These are phyloP conservation scores for Lichenothelia convexa DNA, from an alignment of 495 filamentous ascomycete species.

Conservation along the genomic window DNA sequence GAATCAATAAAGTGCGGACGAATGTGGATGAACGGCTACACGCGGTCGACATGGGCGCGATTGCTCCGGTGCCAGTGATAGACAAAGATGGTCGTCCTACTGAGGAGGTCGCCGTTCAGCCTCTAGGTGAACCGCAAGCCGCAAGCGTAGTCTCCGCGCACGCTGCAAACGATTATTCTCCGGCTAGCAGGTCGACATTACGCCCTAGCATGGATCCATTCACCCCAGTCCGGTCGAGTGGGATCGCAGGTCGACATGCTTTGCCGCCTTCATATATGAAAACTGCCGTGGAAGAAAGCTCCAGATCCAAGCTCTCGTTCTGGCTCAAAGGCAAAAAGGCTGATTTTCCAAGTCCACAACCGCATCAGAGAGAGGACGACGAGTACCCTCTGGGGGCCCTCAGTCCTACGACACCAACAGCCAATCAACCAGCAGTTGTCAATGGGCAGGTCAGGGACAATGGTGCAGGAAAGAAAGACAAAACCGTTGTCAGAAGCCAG, in stretches of 20 bases:
- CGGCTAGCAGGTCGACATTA: constrained; percentile 8
- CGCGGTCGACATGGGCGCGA: neutral
- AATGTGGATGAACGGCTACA: neutral
- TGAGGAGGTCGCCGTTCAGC: neutral
- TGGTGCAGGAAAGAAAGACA: neutral
- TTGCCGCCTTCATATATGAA: no score
- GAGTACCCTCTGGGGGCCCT: constrained; percentile 20
- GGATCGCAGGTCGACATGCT: no score
- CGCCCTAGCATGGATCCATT: no score
- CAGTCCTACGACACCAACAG: neutral
- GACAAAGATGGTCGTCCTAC: neutral
- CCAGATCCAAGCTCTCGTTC: no score
- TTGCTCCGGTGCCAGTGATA: neutral
- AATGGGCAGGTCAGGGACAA: no score
- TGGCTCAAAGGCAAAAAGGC: no score
- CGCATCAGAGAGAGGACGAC: constrained; percentile 25
- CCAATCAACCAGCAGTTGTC: neutral
- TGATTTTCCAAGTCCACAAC: constrained; percentile 27
- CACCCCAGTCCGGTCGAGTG: no score
- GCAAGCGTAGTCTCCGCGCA: neutral
- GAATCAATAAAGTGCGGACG: constrained; percentile 23
- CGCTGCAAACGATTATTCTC: constrained; percentile 7
- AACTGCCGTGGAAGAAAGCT: no score
- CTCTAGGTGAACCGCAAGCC: neutral
- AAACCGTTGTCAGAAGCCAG: neutral